These are phyloP conservation scores for Fusarium azukiicola DNA, from an alignment of 2,329 filamentous ascomycete genomes.

Conservation along the genomic window DNA sequence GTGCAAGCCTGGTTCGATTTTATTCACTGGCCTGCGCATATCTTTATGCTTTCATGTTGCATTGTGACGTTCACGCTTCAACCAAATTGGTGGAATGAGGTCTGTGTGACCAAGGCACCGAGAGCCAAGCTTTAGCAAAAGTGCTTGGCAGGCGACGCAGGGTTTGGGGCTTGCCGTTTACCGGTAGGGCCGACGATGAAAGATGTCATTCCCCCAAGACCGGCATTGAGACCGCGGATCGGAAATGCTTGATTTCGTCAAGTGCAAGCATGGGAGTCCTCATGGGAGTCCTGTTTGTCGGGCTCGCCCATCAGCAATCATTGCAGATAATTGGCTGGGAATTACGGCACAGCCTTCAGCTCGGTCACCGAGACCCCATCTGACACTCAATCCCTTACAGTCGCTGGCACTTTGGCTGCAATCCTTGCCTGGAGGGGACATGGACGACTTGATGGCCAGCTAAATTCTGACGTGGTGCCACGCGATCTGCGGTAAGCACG, in stretches of 20 bases:
- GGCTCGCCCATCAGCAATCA: background rate
- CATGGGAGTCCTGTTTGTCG: background rate
- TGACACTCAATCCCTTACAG: background rate
- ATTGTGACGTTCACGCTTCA: background rate
- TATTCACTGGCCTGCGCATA: background rate
- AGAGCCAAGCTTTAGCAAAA: background rate
- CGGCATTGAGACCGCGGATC: background rate
- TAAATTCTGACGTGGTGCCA: slow-evolving; percentile 19
- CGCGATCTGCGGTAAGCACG: slow-evolving; percentile 3
- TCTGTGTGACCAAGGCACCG: background rate
- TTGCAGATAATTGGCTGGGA: slow-evolving; percentile 11
- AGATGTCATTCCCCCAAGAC: background rate
- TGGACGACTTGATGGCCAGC: background rate
- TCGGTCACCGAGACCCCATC: background rate
- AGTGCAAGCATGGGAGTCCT: background rate
- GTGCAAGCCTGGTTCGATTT: background rate
- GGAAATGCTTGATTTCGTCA: background rate
- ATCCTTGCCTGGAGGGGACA: background rate
- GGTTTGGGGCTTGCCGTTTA: background rate
- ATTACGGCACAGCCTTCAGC: background rate
- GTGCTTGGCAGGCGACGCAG: background rate
- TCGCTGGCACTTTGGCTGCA: background rate
- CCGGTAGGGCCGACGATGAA: background rate
- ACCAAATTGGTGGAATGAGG: background rate
- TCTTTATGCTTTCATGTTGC: background rate